phyloP scores from a whole-genome alignment of 176 grass and related monocot genomes.

The Oropetium thomaeum region DNA sequence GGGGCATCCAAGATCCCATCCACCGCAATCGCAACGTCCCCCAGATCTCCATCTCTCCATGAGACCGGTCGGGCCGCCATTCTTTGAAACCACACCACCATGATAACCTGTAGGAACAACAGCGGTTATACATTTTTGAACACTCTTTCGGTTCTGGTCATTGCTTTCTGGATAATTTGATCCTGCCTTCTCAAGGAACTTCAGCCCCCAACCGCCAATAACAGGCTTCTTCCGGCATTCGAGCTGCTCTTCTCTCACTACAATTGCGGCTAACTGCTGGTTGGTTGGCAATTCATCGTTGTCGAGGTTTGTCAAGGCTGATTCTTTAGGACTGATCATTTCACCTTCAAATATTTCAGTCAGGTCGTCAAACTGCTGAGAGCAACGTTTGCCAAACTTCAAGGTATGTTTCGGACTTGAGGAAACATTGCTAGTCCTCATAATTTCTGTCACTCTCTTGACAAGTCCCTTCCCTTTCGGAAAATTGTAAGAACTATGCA shows the following conservation, averaged over 20 bases:
- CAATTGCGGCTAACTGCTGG: constrained; percentile 65
- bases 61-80: constrained; percentile 47
- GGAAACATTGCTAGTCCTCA: constrained; percentile 49
- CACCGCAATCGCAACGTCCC: constrained; percentile 69
- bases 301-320: constrained; percentile 2
- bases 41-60: constrained; percentile 62
- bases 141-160: constrained; percentile 12
- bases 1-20: constrained; percentile 86
- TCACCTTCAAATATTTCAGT: constrained; percentile 25
- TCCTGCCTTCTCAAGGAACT: constrained; percentile 70
- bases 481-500: constrained; percentile 30
- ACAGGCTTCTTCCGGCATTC: constrained; percentile 17
- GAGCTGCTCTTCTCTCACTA: constrained; percentile 41
- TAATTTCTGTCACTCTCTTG: constrained; percentile 61
- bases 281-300: constrained; percentile 42
- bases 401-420: constrained; percentile 41
- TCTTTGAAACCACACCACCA: constrained; percentile 27
- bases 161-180: neutral
- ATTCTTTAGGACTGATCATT: constrained; percentile 32
- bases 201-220: constrained; percentile 81
- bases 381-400: constrained; percentile 39
- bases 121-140: constrained; percentile 32
- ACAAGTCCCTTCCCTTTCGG: constrained; percentile 56
- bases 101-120: constrained; percentile 74
- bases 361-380: constrained; percentile 35